These are phyloP conservation scores for Podaxis sp. DNA, from an alignment of 768 basidiomycete species.

Conservation along the genomic window DNA sequence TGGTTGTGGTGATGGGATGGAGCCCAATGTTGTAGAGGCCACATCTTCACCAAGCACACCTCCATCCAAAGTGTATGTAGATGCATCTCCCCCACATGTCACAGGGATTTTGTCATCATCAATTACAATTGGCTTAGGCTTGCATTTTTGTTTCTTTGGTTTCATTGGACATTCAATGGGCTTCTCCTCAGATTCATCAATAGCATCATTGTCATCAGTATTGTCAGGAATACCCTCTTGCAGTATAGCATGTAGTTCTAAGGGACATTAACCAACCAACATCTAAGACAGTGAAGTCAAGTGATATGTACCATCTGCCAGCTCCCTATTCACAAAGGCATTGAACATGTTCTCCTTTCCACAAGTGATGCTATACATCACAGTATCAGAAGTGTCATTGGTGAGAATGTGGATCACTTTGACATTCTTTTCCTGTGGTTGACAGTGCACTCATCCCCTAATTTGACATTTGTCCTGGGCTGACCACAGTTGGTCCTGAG, in stretches of 20 bases:
- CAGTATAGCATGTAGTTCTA: background rate
- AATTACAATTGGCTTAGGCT: background rate
- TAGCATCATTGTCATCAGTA: background rate
- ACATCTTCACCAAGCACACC: background rate
- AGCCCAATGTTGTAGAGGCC: background rate
- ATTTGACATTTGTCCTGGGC: background rate
- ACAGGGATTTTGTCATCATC: background rate
- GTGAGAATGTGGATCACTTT: background rate
- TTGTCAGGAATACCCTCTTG: background rate
- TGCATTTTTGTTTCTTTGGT: background rate
- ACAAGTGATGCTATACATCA: background rate
- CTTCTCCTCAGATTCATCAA: no score
- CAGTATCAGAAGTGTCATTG: background rate
- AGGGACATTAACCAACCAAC: background rate
- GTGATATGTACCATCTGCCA: background rate
- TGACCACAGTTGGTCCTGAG: background rate
- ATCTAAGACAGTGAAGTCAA: background rate
- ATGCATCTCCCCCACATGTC: background rate
- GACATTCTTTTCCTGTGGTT: background rate
- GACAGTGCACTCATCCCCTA: background rate
- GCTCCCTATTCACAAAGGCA: background rate
- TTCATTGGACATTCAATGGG: background rate
- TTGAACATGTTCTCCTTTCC: background rate
- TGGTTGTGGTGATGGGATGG: background rate
- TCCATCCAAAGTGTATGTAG: background rate